These are phyloP conservation scores for Phytophthora hybrid DNA, from an alignment of 352 stramenopile genomes.

Conservation along the genomic window DNA sequence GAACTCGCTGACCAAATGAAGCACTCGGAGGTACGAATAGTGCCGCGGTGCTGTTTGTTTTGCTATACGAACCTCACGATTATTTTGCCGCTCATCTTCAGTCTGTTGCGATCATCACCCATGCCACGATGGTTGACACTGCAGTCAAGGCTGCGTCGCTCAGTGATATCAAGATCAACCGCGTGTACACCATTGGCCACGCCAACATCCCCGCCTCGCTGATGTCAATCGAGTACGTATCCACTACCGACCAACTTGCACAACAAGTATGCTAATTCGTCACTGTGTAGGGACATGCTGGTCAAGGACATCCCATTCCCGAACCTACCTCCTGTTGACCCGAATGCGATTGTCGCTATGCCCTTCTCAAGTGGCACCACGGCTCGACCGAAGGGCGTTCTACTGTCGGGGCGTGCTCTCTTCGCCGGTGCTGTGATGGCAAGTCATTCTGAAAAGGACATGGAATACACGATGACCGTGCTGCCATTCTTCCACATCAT, in stretches of 20 bases:
- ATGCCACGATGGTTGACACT: slow-evolving; percentile 36
- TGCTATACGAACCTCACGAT: slow-evolving; percentile 8
- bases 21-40: slow-evolving; percentile 36
- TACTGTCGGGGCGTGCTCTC: slow-evolving; percentile 87
- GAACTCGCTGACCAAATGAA: slow-evolving; percentile 52
- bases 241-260: background rate
- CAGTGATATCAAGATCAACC: slow-evolving; percentile 11
- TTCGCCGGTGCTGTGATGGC: slow-evolving; percentile 76
- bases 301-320: slow-evolving; percentile 36
- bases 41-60: background rate
- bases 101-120: slow-evolving; percentile 45
- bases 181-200: slow-evolving; percentile 45
- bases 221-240: slow-evolving; percentile 43
- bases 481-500: slow-evolving; percentile 96
- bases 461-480: slow-evolving; percentile 46
- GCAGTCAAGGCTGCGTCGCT: slow-evolving; percentile 41
- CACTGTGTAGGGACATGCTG: slow-evolving; percentile 38
- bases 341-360: slow-evolving; percentile 49
- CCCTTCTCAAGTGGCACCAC: slow-evolving; percentile 95
- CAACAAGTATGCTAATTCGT: background rate
- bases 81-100: background rate
- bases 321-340: slow-evolving; percentile 31
- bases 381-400: slow-evolving; percentile 89
- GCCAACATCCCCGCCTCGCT: slow-evolving; percentile 15
- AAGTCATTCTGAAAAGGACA: slow-evolving; percentile 47